Percentiles rank a stretch among this genome's conserved stretches.
phyloP scores from a whole-genome alignment of 2,329 filamentous ascomycete species.

The Fusarium neocosmosporiellum region DNA sequence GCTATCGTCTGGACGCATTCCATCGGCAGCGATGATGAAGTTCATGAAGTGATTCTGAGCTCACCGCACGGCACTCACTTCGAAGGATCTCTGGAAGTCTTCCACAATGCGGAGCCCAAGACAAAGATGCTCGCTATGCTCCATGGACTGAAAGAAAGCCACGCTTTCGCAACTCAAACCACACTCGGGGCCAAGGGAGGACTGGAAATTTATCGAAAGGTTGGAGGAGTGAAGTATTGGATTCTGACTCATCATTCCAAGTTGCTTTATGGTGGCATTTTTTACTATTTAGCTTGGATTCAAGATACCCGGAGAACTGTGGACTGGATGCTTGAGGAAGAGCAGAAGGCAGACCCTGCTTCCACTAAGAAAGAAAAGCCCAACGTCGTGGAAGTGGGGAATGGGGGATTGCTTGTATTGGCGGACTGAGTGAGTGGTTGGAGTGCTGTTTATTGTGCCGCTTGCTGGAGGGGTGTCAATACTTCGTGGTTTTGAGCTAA shows the following conservation, averaged over 20 bases:
- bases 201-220: constrained; percentile 31
- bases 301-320: constrained; percentile 31
- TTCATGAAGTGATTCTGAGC: constrained; percentile 35
- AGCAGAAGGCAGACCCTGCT: neutral
- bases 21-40: neutral
- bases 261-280: constrained; percentile 25
- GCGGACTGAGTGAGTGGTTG: neutral
- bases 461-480: neutral
- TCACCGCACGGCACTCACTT: constrained; percentile 36
- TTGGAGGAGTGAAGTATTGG: constrained; percentile 39
- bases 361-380: neutral
- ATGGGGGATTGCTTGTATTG: constrained; percentile 30
- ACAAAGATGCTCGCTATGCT: constrained; percentile 40
- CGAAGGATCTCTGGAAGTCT: constrained; percentile 33
- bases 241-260: constrained; percentile 24
- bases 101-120: constrained; percentile 29
- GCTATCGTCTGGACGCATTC: constrained; percentile 39
- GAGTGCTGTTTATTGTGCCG: neutral
- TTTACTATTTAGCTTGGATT: constrained; percentile 26
- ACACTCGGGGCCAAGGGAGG: constrained; percentile 28
- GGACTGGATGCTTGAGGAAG: constrained; percentile 34
- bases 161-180: constrained; percentile 10
- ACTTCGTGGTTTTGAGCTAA: neutral
- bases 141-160: constrained; percentile 39
- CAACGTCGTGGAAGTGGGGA: constrained; percentile 19